Conservation (phyloP, 768 basidiomycete species). For the Suillus cothurnatus region DNA sequence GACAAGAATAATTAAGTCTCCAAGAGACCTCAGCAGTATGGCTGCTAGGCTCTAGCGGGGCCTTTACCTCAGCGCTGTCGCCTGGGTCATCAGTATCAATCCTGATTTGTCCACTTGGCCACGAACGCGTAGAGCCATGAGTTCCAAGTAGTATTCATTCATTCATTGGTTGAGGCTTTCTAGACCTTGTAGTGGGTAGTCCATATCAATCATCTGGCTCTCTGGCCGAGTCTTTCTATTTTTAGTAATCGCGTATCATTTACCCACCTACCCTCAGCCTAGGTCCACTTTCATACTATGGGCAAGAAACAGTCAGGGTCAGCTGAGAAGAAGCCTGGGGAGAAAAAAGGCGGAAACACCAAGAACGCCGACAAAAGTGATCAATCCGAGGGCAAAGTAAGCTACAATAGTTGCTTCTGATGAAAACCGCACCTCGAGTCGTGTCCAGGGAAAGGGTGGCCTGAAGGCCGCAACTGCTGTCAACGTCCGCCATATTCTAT, state of each 20-base stretch:
- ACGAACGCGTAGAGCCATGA: neutral
- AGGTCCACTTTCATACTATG: neutral
- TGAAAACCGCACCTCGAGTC: conserved; percentile 4
- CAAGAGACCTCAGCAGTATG: neutral
- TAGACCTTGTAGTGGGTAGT: neutral
- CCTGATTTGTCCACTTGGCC: neutral
- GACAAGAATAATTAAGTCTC: neutral
- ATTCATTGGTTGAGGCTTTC: neutral
- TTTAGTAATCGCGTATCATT: neutral
- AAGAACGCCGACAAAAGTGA: conserved; percentile 22
- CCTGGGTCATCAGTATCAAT: neutral
- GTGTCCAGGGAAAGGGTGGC: conserved; percentile 50
- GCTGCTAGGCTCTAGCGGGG: neutral
- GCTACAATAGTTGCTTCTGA: conserved; percentile 3
- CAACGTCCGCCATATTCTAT: conserved; percentile 86
- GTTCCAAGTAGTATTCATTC: neutral
- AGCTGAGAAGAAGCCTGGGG: neutral
- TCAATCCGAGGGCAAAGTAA: conserved; percentile 19
- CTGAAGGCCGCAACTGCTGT: conserved; percentile 81
- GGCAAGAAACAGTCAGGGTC: conserved; percentile 8
- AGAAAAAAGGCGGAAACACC: conserved; percentile 14
- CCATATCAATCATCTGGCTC: no score
- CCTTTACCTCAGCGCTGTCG: neutral
- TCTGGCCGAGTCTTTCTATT: neutral
- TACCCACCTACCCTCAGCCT: neutral